Base-by-base conservation (phyloP, 140 eudicot genomes). In the Oenanthe javanica region DNA sequence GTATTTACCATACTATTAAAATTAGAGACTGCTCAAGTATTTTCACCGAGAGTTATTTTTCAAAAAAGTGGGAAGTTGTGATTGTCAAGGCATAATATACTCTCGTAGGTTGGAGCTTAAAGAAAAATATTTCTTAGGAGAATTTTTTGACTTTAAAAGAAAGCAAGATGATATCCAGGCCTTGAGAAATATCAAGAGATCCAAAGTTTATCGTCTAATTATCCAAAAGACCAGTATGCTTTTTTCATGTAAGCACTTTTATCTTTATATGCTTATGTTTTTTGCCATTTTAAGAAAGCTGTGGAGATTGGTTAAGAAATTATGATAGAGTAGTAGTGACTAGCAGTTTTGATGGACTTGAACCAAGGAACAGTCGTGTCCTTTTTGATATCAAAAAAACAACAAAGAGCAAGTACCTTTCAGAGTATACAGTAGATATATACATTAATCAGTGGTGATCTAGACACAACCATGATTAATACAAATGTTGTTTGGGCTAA, bases 121-220 rank as follows among this genome's bases (percentile, higher is more conserved):
- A 86, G 93, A 88, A 15, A 89, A 86, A 72, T 85, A 61, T 72
- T 38, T 92, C 40, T 84, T 94, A 3, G 97, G 97, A 84, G 98
- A 94, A 82, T 94, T 94, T 85, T 2, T 92, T 75, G 97, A 92
- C 82, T 94, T 94, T 72, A 92, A 89, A 92, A 97, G 98, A 75
- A 90, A 94, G 88, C 87, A 88, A 77, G 98, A 94, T 14, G 98
- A n/a, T n/a, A n/a, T n/a, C n/a, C n/a, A n/a, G n/a, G n/a, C n/a
- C n/a, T n/a, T n/a, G n/a, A n/a, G n/a, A n/a, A n/a, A n/a, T n/a
- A n/a, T n/a, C n/a, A n/a, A n/a, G n/a, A n/a, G n/a, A n/a, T n/a
- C n/a, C n/a, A 94, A 92, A 92, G 90, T 94, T 76, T 85, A 90
- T 66, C 87, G 82, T 25, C 42, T 92, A 83, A 81, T 75, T 45